Base-by-base conservation (phyloP, 2,329 filamentous ascomycete genomes). In the Penicillium digitatum region DNA sequence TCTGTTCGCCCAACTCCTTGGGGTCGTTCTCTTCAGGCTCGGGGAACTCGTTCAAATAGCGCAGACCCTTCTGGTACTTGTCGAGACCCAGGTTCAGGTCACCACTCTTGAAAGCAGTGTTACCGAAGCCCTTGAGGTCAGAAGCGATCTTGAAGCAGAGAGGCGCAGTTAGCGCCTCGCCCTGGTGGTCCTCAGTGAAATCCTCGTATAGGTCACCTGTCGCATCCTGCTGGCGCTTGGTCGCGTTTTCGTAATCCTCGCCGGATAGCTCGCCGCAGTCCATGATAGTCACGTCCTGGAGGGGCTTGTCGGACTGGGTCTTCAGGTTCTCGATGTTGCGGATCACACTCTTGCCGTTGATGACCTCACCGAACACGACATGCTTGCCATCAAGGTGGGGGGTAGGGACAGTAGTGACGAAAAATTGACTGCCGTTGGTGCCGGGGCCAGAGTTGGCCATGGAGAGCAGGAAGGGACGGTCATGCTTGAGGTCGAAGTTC, bases 361-460 rank as follows among this genome's bases (percentile, higher is more conserved):
- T 83, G 53, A 97, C 93, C 72, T 96, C 88, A 60, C 94, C 94
- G 66, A 96, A 99, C 24, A 99, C 92, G 44, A 97, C 94, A 77
- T 99, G 93, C 81, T 99, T 99, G 72, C 85, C 85, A 73, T 99
- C 92, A 37, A 97, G 84, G 74, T 97, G 94, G 45, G 91, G 92
- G 14, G 94, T 97, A n/a, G 87, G 82, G 29, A 96, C 90, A 16
- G 94, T 97, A 46, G 94, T 99, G 67, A 97, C 81, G 82, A 99
- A 99, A 83, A 99, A 99, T 71, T 99, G 94, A 48, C 89, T 95
- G 69, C 94, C 94, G 73, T 99, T 99, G 73, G 94, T 96, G 66
- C 87, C 90, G 43, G 91, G 90, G 44, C 94, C 94, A 62, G 94
- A 93, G 72, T 99, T 99, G 68, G 94, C 94, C 94, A 99, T 99